These are phyloP conservation scores for Citrullus amarus DNA, from an alignment of 306 rosid species.

Conservation along the genomic window DNA sequence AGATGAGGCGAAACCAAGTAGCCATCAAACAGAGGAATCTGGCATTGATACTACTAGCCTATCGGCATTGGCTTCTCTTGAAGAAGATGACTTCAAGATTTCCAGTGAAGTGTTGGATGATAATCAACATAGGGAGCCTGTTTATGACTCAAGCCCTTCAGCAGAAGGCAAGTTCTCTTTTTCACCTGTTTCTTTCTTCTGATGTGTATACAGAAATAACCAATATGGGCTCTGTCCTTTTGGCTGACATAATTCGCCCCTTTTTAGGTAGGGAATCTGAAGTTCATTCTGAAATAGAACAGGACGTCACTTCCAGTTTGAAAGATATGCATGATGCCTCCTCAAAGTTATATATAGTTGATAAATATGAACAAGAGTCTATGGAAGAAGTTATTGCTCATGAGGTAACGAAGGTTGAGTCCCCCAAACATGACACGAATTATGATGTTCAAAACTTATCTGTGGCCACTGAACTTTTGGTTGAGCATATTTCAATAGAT, in stretches of 20 bases:
- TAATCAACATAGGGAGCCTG: slow-evolving; percentile 45
- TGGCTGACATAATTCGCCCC: slow-evolving; percentile 16
- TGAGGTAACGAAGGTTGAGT: slow-evolving; percentile 13
- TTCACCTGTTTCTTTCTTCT: slow-evolving; percentile 33
- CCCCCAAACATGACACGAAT: slow-evolving; percentile 18
- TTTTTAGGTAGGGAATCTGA: slow-evolving; percentile 26
- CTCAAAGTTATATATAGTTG: slow-evolving; percentile 18
- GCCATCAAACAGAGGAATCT: slow-evolving; percentile 19
- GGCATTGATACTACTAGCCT: slow-evolving; percentile 3
- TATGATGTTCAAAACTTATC: slow-evolving; percentile 24
- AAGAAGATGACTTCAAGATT: slow-evolving; percentile 37
- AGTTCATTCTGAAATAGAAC: slow-evolving; percentile 14
- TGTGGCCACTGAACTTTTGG: slow-evolving; percentile 13
- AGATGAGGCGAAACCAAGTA: slow-evolving; percentile 25
- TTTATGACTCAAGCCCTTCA: slow-evolving; percentile 73
- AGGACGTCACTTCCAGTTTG: slow-evolving; percentile 14
- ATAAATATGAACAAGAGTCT: slow-evolving; percentile 16
- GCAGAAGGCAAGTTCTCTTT: slow-evolving; percentile 39
- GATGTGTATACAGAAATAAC: slow-evolving; percentile 34
- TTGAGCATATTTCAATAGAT: slow-evolving; percentile 22
- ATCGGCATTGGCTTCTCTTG: slow-evolving; percentile 28
- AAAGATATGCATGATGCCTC: slow-evolving; percentile 30
- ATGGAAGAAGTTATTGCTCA: slow-evolving; percentile 20
- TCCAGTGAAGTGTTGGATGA: slow-evolving; percentile 35
- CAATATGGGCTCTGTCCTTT: slow-evolving; percentile 19